These are phyloP conservation scores for Eremothecium cymbalariae DNA, from an alignment of 1,139 yeast species.

Conservation along the genomic window DNA sequence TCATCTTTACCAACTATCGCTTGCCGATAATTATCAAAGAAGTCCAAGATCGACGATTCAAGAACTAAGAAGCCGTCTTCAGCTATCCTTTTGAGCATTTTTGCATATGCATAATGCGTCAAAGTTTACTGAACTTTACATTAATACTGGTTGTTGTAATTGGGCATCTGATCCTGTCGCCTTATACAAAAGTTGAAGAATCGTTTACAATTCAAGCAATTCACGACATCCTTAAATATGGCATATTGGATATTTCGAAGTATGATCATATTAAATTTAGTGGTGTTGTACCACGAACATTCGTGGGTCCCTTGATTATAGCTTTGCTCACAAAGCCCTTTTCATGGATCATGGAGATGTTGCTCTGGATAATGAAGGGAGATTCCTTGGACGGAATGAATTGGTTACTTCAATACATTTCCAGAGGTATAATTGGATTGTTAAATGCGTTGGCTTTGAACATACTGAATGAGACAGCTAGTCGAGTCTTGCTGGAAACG, in stretches of 20 bases:
- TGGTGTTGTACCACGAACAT: conserved; percentile 84
- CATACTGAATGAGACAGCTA: conserved; percentile 4
- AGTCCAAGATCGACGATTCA: too few species aligned
- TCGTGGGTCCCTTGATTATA: conserved; percentile 61
- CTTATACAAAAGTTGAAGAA: conserved; percentile 90
- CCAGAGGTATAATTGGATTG: conserved; percentile 48
- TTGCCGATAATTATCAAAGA: too few species aligned
- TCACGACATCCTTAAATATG: conserved; percentile 68
- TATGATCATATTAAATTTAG: conserved; percentile 79
- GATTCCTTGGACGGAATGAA: too few species aligned
- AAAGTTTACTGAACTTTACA: too few species aligned
- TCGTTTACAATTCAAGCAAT: conserved; percentile 87
- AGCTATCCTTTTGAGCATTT: too few species aligned
- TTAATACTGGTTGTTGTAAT: not conserved
- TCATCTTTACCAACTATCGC: too few species aligned
- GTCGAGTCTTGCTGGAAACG: conserved; percentile 13
- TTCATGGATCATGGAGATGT: conserved; percentile 13
- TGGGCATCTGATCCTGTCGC: conserved; percentile 49
- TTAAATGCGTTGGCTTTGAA: conserved; percentile 32
- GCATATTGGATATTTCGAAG: conserved; percentile 38
- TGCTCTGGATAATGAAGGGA: too few species aligned
- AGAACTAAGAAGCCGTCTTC: too few species aligned
- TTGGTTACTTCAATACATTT: too few species aligned
- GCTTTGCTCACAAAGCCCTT: conserved; percentile 39
- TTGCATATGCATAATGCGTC: too few species aligned